These are phyloP conservation scores for Daldinia loculata DNA, from an alignment of 495 filamentous ascomycete genomes.

Conservation along the genomic window DNA sequence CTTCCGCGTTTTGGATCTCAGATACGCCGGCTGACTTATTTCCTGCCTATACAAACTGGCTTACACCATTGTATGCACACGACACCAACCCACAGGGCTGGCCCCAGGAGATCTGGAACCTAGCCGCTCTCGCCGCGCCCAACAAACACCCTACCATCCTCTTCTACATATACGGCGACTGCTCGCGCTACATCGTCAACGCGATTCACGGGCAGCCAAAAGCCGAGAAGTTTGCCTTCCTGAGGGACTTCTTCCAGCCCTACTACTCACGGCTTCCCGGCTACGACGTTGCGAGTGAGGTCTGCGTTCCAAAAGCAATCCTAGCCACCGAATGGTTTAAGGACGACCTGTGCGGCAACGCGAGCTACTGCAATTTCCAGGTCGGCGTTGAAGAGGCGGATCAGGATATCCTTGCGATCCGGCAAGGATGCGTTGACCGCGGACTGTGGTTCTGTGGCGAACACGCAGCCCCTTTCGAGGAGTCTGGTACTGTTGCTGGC, in stretches of 20 bases:
- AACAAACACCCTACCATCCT: conserved; percentile 74
- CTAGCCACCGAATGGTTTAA: conserved; percentile 73
- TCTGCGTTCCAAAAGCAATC: conserved; percentile 63
- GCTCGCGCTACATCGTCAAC: conserved; percentile 32
- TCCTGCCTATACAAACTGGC: conserved; percentile 64
- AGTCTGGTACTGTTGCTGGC: conserved; percentile 74
- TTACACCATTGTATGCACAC: conserved; percentile 60
- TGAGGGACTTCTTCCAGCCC: conserved; percentile 60
- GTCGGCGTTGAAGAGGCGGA: conserved; percentile 61
- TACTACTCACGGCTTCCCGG: conserved; percentile 70
- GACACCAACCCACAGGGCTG: conserved; percentile 62
- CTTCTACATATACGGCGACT: conserved; percentile 74
- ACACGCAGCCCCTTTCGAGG: conserved; percentile 78
- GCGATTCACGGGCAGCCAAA: conserved; percentile 13
- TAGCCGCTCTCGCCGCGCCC: conserved; percentile 63
- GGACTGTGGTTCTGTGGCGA: conserved; percentile 81
- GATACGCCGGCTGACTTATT: conserved; percentile 16
- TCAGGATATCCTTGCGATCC: conserved; percentile 75
- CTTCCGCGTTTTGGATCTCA: conserved; percentile 54
- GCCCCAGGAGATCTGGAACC: conserved; percentile 72
- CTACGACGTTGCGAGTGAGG: conserved; percentile 55
- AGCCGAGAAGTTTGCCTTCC: conserved; percentile 34
- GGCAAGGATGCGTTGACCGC: conserved; percentile 84
- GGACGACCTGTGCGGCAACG: conserved; percentile 72
- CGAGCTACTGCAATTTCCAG: conserved; percentile 78